Evolutionary conservation across 352 stramenopile genomes (phyloP).

Genomic region (Phytopythium montanum): DNA sequence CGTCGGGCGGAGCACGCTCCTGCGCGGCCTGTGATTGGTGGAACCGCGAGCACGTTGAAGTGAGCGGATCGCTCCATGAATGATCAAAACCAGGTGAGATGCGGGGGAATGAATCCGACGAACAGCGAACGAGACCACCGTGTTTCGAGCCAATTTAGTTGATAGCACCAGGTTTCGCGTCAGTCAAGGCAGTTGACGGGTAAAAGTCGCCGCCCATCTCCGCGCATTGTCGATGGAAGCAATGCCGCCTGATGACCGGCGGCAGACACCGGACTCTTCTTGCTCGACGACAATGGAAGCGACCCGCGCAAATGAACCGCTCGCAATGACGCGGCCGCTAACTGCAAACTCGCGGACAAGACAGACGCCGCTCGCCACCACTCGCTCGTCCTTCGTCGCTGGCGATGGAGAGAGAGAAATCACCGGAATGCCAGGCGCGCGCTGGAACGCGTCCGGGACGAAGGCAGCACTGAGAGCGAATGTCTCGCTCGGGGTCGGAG

Average conservation of each 20-base stretch:
- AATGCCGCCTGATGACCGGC: conserved; percentile 2
- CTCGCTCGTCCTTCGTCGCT: background rate
- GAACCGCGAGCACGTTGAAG: conserved; percentile 1
- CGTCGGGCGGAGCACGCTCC: background rate
- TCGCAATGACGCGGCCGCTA: background rate
- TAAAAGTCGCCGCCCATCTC: background rate
- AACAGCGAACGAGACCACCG: background rate
- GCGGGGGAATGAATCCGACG: too few relatives aligned
- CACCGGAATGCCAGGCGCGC: background rate
- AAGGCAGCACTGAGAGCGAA: background rate
- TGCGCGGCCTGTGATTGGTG: background rate
- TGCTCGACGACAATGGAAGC: background rate
- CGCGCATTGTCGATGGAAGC: background rate
- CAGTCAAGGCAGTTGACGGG: background rate
- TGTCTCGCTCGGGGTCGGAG: background rate
- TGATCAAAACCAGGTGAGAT: background rate
- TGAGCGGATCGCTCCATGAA: background rate
- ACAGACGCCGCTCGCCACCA: background rate
- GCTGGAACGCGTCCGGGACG: background rate
- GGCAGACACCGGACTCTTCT: conserved; percentile 3
- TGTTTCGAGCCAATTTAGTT: background rate
- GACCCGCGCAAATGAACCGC: background rate
- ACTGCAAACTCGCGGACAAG: background rate
- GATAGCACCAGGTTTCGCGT: background rate
- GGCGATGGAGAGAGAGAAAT: background rate